Base-by-base conservation (phyloP, 192 early-diverging fungal genomes). In the Chytriomyces confervae region DNA sequence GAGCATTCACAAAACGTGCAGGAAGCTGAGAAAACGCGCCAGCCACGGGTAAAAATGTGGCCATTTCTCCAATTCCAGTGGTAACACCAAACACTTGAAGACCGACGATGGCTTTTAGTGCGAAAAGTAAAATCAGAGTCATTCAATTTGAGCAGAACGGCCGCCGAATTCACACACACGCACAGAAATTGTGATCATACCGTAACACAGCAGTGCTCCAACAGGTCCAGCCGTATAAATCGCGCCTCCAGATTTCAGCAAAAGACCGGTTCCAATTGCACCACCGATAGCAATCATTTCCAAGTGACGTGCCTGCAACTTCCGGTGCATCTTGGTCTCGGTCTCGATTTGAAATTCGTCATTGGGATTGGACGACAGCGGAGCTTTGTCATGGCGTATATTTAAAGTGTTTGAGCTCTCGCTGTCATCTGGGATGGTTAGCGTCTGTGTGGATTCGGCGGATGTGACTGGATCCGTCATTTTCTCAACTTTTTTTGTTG, bases 21-120 rank as follows among this genome's bases (percentile, higher is more conserved):
- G 90, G 92, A 81, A 91, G 93, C 60, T 89, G 91, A 69, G 91
- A 94, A 77, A 95, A 95, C 9, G 90, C 89, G 36, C 93, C 94
- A 0, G 93, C 85, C 0, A 91, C 86, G 6, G 92, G 90, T 50
- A 92, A 89, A 60, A 86, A 89, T 0, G 92, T 91, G 7, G 91
- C 86, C 91, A 94, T 89, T 77, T 94, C 93, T 79, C 92, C 93
- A 63, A 95, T 84, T 75, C 88, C 91, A 7, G 89, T 93, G 83
- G 92, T 48, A 70, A 66, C 82, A 75, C 67, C 46, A 10, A 18
- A 69, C 18, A 69, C 67, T 27, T 16, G 9, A 2, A 48, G 43
- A 69, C 67, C 67, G 27, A 27, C 27, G 2, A 69, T 18, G 36
- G 43, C n/a, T n/a, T n/a, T n/a, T n/a, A n/a, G n/a, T n/a, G n/a